A percentile compares a stretch with the other conserved stretches of the same genome.
Evolutionary conservation across 306 rosid genomes (phyloP).

Genomic region (Malus domestica): DNA sequence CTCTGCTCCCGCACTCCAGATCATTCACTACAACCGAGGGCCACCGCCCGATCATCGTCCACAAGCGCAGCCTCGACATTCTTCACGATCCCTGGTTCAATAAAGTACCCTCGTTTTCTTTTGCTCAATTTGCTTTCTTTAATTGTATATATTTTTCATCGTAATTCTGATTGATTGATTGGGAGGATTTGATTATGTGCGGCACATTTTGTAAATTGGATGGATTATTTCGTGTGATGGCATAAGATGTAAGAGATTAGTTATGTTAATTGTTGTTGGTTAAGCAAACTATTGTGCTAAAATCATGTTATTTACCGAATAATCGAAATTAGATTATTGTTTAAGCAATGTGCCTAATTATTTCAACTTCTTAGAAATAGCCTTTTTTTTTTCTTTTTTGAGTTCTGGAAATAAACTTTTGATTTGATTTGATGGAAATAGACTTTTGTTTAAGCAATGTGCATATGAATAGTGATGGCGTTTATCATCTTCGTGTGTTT

Average conservation of each 20-base stretch:
- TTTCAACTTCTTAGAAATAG: too few species aligned
- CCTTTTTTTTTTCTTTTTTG: background rate
- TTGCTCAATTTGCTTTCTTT: background rate
- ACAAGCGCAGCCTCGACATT: conserved; percentile 92
- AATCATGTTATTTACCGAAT: background rate
- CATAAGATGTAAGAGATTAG: background rate
- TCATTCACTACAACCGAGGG: conserved; percentile 71
- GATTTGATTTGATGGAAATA: background rate
- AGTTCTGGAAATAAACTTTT: background rate
- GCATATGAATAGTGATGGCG: background rate
- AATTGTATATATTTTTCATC: background rate
- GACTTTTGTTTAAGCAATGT: too few species aligned
- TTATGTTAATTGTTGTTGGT: background rate
- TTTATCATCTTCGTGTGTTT: background rate
- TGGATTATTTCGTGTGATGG: background rate
- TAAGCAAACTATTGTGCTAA: background rate
- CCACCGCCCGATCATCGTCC: conserved; percentile 77
- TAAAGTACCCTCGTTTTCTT: conserved; percentile 36
- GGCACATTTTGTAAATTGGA: background rate
- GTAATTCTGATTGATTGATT: too few species aligned
- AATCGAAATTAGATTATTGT: background rate
- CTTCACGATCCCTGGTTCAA: conserved; percentile 99
- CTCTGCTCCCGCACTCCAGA: conserved; percentile 32
- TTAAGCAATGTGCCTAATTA: background rate
- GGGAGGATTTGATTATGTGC: background rate